These are phyloP conservation scores for Daldinia decipiens DNA, from an alignment of 495 filamentous ascomycete species.

Conservation along the genomic window DNA sequence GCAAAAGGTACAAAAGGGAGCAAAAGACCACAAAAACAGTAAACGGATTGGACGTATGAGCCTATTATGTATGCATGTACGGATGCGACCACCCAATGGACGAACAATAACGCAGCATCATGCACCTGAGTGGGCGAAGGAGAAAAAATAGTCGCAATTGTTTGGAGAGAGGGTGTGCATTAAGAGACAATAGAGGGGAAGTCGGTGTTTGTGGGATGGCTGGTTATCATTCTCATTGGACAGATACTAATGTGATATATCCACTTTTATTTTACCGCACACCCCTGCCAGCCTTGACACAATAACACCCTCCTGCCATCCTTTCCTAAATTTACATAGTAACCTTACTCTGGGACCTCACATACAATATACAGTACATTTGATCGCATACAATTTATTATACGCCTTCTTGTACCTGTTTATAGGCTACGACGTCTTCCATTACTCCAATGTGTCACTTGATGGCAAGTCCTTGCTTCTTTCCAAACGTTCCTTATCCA, in stretches of 20 bases:
- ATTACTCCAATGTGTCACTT: slow-evolving; percentile 30
- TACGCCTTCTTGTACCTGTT: not conserved
- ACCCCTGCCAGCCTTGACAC: slow-evolving; percentile 32
- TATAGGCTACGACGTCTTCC: slow-evolving; percentile 7
- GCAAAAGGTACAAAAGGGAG: slow-evolving; percentile 36
- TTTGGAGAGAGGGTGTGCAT: slow-evolving; percentile 13
- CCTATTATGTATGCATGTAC: slow-evolving; percentile 37
- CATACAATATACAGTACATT: not conserved
- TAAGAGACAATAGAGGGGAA: slow-evolving; percentile 31
- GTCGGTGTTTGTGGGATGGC: slow-evolving; percentile 53
- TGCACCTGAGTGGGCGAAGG: slow-evolving; percentile 27
- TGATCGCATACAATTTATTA: not conserved
- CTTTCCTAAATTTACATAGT: slow-evolving; percentile 4
- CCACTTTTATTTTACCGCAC: slow-evolving; percentile 40
- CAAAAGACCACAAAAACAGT: slow-evolving; percentile 21
- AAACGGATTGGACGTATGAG: slow-evolving; percentile 34
- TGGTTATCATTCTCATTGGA: slow-evolving; percentile 57
- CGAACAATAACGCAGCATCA: slow-evolving; percentile 32
- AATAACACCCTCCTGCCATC: slow-evolving; percentile 19
- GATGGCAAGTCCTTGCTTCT: slow-evolving; percentile 23
- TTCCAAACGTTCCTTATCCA: slow-evolving; percentile 23
- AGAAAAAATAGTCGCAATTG: slow-evolving; percentile 2
- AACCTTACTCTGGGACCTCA: not conserved
- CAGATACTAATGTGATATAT: slow-evolving; percentile 42
- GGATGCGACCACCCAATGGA: slow-evolving; percentile 33